These are phyloP conservation scores for Pisolithus orientalis DNA, from an alignment of 768 basidiomycete species.

Conservation along the genomic window DNA sequence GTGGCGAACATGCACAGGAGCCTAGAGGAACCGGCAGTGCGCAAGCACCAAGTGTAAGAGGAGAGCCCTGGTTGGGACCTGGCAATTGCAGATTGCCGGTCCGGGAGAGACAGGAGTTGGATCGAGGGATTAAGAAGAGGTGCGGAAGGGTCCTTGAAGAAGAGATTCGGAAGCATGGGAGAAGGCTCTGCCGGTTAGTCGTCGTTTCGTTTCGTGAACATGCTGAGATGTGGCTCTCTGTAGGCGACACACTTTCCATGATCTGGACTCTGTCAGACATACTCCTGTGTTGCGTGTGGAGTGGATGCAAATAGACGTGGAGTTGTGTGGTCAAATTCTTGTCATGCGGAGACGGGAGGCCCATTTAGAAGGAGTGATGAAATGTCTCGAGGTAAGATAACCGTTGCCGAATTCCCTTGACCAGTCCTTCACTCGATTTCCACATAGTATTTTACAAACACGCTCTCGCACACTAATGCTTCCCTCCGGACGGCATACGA, in stretches of 20 bases:
- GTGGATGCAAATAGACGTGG: conserved; percentile 73
- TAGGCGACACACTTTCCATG: conserved; percentile 64
- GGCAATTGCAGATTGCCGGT: conserved; percentile 37
- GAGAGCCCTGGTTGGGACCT: conserved; percentile 5
- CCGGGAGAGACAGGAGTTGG: conserved; percentile 37
- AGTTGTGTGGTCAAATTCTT: conserved; percentile 67
- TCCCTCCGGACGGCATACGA: conserved; percentile 55
- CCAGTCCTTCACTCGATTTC: conserved; percentile 1
- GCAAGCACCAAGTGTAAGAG: background rate
- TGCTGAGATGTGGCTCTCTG: background rate
- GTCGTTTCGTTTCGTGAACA: background rate
- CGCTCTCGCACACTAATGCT: conserved; percentile 50
- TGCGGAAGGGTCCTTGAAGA: conserved; percentile 17
- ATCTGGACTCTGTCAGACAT: conserved; percentile 43
- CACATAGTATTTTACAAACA: conserved; percentile 42
- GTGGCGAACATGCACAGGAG: background rate
- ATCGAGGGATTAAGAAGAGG: conserved; percentile 9
- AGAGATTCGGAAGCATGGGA: conserved; percentile 9
- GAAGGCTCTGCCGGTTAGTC: conserved; percentile 21
- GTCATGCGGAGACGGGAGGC: conserved; percentile 62
- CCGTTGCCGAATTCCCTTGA: conserved; percentile 4
- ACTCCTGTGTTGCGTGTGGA: conserved; percentile 48
- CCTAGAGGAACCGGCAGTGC: background rate
- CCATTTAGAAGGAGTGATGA: conserved; percentile 59
- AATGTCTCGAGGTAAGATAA: conserved; percentile 46